These are phyloP conservation scores for Haematococcus sp. DNA, from an alignment of 139 green algal genomes.

Conservation along the genomic window DNA sequence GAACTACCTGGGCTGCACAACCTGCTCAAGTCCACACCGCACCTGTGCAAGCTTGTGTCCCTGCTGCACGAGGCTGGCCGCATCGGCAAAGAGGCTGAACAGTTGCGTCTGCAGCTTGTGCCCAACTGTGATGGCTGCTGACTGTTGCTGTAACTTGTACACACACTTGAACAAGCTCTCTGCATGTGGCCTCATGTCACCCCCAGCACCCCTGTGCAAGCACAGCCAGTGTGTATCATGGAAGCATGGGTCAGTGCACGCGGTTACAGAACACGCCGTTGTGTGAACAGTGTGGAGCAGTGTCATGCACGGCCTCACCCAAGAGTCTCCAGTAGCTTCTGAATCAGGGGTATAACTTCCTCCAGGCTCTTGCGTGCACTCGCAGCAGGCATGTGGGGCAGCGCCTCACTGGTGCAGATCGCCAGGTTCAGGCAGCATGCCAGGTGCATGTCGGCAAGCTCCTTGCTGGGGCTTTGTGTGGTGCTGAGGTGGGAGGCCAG, in stretches of 20 bases:
- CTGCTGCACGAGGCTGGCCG: not conserved
- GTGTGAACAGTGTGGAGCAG: too few species aligned
- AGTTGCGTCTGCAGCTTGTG: not conserved
- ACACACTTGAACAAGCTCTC: conserved; percentile 21
- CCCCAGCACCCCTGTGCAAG: not conserved
- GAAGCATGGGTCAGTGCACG: too few species aligned
- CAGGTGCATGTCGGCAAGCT: conserved; percentile 9
- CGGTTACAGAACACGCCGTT: too few species aligned
- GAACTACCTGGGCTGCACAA: too few species aligned
- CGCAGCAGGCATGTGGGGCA: conserved; percentile 13
- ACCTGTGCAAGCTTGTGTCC: conserved; percentile 3
- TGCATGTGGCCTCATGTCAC: conserved; percentile 12
- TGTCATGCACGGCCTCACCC: too few species aligned
- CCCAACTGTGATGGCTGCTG: too few species aligned
- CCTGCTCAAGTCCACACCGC: too few species aligned
- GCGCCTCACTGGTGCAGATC: conserved; percentile 21
- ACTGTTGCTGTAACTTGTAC: conserved; percentile 12
- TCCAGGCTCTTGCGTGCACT: conserved; percentile 1
- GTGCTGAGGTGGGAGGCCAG: not conserved
- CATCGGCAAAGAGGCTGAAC: not conserved
- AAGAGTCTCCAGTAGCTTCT: too few species aligned
- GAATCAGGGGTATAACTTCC: not conserved
- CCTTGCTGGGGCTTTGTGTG: conserved; percentile 2
- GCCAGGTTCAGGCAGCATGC: conserved; percentile 9
- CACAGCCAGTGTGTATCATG: too few species aligned